Conservation (phyloP, 257 asterid genomes). For the Primulina eburnea region DNA sequence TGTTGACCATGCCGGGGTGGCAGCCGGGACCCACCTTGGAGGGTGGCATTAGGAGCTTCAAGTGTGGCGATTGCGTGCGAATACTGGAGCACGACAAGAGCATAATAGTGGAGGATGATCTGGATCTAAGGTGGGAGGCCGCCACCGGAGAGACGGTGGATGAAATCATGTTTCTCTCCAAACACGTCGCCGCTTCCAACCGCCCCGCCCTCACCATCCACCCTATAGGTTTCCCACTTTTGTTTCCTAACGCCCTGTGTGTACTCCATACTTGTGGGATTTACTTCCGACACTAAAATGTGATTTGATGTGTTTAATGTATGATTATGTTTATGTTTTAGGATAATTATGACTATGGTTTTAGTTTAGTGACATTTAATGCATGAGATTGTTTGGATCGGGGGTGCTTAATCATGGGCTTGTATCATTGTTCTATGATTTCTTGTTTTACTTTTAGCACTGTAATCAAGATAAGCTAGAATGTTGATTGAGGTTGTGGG, state of each 20-base stretch:
- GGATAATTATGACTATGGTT: neutral
- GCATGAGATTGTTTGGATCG: neutral
- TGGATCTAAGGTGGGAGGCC: slow-evolving; percentile 77
- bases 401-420: neutral
- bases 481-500: too few relatives aligned
- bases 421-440: neutral
- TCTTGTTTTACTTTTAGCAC: neutral
- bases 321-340: too few relatives aligned
- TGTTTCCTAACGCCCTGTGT: too few relatives aligned
- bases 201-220: slow-evolving; percentile 88
- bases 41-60: slow-evolving; percentile 58
- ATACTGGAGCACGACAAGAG: slow-evolving; percentile 64
- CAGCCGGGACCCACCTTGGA: slow-evolving; percentile 51
- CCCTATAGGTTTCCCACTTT: slow-evolving; percentile 52
- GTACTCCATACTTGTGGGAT: neutral
- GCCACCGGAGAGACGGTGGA: slow-evolving; percentile 65
- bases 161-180: slow-evolving; percentile 77
- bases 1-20: slow-evolving; percentile 81
- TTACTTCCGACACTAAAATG: too few relatives aligned
- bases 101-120: slow-evolving; percentile 70
- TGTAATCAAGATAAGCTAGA: neutral
- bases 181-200: slow-evolving; percentile 72
- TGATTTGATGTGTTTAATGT: neutral
- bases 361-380: neutral
- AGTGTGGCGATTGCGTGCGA: slow-evolving; percentile 49